Base-by-base conservation (phyloP, 2,329 filamentous ascomycete genomes). In the Phyllosticta citriasiana region DNA sequence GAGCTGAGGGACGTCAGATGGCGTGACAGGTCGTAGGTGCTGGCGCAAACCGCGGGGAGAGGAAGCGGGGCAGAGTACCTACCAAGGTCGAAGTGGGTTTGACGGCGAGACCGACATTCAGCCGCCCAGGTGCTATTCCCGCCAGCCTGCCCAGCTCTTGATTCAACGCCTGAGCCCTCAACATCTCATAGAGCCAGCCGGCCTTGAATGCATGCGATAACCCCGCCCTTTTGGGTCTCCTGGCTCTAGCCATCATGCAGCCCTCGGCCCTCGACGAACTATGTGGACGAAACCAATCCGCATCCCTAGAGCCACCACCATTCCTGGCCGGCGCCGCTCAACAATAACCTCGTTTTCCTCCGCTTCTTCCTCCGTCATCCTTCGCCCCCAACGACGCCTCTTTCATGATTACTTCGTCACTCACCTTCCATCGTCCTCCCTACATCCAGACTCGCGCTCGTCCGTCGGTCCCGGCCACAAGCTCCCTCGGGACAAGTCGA, bases 331-430 rank as follows among this genome's bases (percentile, higher is more conserved):
- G n/a, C 33, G 55, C 55, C 30, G 55, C 27, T 25, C 55, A 22
- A 24, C 55, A 22, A 12, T 27, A 12, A 24, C 55, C 16, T 30
- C 55, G 10, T 27, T 25, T 10, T 30, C 26, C 27, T 35, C 50
- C 16, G 12, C 52, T n/a, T 25, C 62, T 51, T n/a, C 8, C 22
- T 53, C 24, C 25, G 57, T 59, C 55, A 25, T 53, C 51, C 57
- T 24, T 10, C 50, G 22, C n/a, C n/a, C 12, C 57, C 54, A 53
- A 19, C 59, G 62, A 35, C 74, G 78, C 62, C 67, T 67, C 64
- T 97, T 97, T 74, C 91, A 97, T 78, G 91, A 95, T 68, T 97
- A 99, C 79, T 99, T 99, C 74, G 90, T 97, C 63, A 96, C 94
- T 8, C 91, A 97, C 73, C 83, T 99, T 1, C 93, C 94, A 4